These are phyloP conservation scores for Volvox africanus DNA, from an alignment of 139 green algal species.

Conservation along the genomic window DNA sequence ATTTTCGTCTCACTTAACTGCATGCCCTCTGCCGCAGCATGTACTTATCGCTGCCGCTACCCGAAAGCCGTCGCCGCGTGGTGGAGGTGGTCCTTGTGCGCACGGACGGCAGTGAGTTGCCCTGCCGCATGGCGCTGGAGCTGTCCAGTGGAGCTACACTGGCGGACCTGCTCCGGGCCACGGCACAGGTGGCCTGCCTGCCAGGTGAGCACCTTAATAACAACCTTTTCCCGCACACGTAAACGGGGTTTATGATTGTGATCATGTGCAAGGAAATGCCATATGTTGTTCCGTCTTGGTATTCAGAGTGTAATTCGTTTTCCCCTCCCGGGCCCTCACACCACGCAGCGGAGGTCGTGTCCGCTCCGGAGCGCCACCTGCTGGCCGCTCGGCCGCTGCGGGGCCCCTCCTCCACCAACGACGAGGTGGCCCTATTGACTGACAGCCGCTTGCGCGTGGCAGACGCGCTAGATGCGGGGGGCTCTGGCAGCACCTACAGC, in stretches of 20 bases:
- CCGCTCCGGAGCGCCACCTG: conserved; percentile 10
- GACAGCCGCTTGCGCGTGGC: conserved; percentile 32
- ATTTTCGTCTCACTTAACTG: too few species aligned
- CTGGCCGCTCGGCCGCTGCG: conserved; percentile 39
- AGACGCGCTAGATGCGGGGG: conserved; percentile 41
- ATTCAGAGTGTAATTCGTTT: not conserved
- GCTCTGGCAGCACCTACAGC: conserved; percentile 3
- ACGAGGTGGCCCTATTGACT: conserved; percentile 44
- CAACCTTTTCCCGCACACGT: too few species aligned
- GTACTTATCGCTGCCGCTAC: conserved; percentile 95
- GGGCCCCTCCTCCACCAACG: not conserved
- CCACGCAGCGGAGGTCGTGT: not conserved
- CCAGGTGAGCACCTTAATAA: conserved; percentile 25
- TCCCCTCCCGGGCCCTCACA: not conserved
- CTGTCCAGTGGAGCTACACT: conserved; percentile 63
- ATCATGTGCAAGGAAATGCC: too few species aligned
- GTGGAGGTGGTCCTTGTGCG: conserved; percentile 71
- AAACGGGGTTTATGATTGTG: too few species aligned
- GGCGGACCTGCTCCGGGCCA: conserved; percentile 62
- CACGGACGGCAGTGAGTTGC: conserved; percentile 57
- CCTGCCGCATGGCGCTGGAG: conserved; percentile 55
- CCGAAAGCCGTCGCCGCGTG: conserved; percentile 62
- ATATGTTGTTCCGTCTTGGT: too few species aligned
- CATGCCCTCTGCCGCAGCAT: conserved; percentile 64
- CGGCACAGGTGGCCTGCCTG: conserved; percentile 47